Evolutionary conservation across 1,284 basidiomycete species (phyloP), one percentile per base, ranked within the genome.

Genomic region (Boletus calvinii): DNA sequence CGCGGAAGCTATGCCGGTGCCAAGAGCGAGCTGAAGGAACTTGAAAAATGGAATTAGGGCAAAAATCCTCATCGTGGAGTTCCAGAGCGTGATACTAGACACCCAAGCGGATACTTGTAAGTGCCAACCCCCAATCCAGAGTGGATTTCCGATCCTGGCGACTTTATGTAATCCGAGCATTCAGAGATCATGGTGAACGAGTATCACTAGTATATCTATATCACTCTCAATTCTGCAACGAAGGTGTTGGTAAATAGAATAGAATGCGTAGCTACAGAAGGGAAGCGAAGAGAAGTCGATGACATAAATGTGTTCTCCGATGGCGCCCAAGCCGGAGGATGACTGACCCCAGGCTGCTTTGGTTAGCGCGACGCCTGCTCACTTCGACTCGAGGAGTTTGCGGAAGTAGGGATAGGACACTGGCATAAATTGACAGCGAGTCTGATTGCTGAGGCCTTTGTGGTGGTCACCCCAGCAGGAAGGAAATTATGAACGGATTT

Each of bases 291-390:
- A 63, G 37, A 80, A 56, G 58, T 89, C 86, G 17, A 78, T 68
- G 1, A 75, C 76, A 54, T 80, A 81, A 7, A 82, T 65, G 55
- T 80, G 76, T 59, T 85, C 84, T 47, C 82, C 83, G 1, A 70
- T 61, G 1, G 62, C 45, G 2, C 50, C 55, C 51, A 77, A 74
- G 1, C 79, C 79, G 46, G 36, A 72, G 52, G 11, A 66, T 65
- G 0, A 76, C 77, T 6, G 84, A 51, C 1, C 81, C 84, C 6
- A 87, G 3, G 60, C 62, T 3, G 63, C 74, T 57, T 76, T 78
- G 2, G 74, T 58, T 9, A 84, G 26, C 6, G 72, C 65, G 15
- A 84, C 62, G 1, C 83, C 53, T 3, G 83, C 80, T 22, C 82
- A 74, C 7, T 68, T 56, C n/a, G 75, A 68, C 0, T 70, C 50